Base-by-base conservation (phyloP, 2,329 filamentous ascomycete species). In the Raffaelea arxii region DNA sequence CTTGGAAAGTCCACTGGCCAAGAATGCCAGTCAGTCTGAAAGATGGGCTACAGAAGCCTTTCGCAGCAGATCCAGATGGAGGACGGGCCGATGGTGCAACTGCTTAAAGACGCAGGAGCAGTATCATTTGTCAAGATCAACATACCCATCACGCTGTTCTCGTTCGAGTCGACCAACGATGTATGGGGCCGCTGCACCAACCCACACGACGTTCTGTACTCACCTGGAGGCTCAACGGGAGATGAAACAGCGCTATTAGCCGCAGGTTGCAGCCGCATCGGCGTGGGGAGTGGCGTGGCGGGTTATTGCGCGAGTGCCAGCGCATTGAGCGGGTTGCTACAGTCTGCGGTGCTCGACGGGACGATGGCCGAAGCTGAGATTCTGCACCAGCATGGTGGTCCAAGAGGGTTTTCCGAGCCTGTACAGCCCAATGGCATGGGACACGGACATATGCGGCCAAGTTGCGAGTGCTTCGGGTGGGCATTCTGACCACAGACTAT, bases 41-140 rank as follows among this genome's bases (percentile, higher is more conserved):
- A 59, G 91, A 83, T 95, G 2, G 90, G 88, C 2, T 94, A 89
- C 64, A 87, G 85, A 30, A 68, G 71, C 44, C 79, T 87, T 53
- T 77, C 81, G 0, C 78, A 79, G 43, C 86, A 90, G 56, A 82
- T 82, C 14, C 68, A 72, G 39, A 27, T 36, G 32, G 47, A 62
- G 0, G 89, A 96, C 65, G 88, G 89, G 0, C 69, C 78, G 2
- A 77, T 88, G 57, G 82, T 86, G 21, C 77, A 75, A 47, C 65
- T 97, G 37, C 71, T 96, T 44, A 94, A 94, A 59, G 85, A 92
- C 59, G 87, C 88, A 3, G 86, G 90, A 21, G 89, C 90, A 0
- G 75, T 96, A 2, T 90, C 90, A 0, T 95, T 94, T 60, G 87
- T 90, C 53, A 97, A 96, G 71, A 96, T 90, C 1, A 92, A 92